Percentiles rank a stretch among this genome's conserved stretches.
Evolutionary conservation across 2,329 filamentous ascomycete species (phyloP).

Genomic region (Bipolaris gigantea): DNA sequence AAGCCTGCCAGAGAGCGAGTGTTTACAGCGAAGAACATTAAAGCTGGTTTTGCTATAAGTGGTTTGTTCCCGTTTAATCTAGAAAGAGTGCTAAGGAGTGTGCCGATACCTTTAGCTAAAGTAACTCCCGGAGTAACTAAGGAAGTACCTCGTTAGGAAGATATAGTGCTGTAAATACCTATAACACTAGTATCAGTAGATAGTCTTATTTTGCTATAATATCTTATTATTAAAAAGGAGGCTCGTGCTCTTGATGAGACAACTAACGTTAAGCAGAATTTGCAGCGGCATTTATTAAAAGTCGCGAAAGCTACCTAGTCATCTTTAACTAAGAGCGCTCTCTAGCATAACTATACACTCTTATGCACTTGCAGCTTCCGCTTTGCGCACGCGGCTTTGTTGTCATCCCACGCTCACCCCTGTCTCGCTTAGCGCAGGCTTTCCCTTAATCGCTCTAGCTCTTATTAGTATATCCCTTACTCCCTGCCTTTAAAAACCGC

Average conservation of each 20-base stretch:
- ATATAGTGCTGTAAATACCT: conserved; percentile 31
- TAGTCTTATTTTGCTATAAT: conserved; percentile 22
- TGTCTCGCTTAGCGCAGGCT: no score
- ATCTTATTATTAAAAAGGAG: conserved; percentile 19
- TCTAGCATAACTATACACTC: neutral
- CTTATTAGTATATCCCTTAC: no score
- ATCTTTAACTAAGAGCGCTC: conserved; percentile 7
- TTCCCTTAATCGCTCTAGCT: no score
- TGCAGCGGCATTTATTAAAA: conserved; percentile 14
- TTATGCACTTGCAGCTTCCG: no score
- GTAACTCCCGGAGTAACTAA: no score
- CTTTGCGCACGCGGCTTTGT: no score
- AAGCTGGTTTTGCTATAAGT: no score
- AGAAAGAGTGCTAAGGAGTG: no score
- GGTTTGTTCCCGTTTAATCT: no score
- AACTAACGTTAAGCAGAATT: conserved; percentile 22
- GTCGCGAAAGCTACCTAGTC: conserved; percentile 25
- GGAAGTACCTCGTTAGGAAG: conserved; percentile 5
- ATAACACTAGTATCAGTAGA: conserved; percentile 28
- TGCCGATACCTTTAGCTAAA: no score
- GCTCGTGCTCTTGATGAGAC: conserved; percentile 21
- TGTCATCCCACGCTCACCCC: no score
- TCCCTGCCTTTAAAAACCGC: no score
- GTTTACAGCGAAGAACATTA: conserved; percentile 35
- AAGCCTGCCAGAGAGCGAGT: conserved; percentile 25